These are phyloP conservation scores for Hysterium pulicare DNA, from an alignment of 2,329 filamentous ascomycete species.

Conservation along the genomic window DNA sequence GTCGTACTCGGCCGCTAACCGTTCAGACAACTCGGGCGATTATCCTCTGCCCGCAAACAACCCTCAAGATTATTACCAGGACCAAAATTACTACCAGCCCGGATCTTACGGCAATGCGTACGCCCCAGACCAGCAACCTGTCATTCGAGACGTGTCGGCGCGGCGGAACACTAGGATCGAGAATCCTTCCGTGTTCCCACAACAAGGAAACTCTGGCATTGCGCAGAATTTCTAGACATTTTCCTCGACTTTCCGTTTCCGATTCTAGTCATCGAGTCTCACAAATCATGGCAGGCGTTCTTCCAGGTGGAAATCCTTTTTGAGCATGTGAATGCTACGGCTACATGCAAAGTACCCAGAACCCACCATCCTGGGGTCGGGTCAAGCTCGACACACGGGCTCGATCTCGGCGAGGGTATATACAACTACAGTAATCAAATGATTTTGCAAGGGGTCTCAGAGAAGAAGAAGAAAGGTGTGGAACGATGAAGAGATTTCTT, in stretches of 20 bases:
- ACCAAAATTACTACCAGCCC: conserved; percentile 54
- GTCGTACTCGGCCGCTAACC: conserved; percentile 79
- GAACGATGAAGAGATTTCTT: too few species aligned
- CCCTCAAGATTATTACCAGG: conserved; percentile 51
- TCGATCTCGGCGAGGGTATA: too few species aligned
- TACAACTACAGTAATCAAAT: too few species aligned
- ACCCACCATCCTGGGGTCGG: too few species aligned
- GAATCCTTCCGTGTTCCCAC: conserved; percentile 81
- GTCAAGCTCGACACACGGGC: too few species aligned
- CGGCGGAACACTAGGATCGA: conserved; percentile 93
- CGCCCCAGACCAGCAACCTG: conserved; percentile 61
- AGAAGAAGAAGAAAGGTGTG: too few species aligned
- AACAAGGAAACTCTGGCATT: conserved; percentile 87
- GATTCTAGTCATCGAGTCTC: too few species aligned
- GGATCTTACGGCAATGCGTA: conserved; percentile 57
- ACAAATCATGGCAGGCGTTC: not conserved
- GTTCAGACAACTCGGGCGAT: conserved; percentile 63
- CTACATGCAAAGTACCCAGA: too few species aligned
- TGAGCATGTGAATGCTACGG: not conserved
- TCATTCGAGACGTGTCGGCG: conserved; percentile 91
- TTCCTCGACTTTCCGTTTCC: not conserved
- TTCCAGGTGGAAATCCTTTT: not conserved
- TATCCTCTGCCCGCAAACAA: conserved; percentile 48
- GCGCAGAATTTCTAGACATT: conserved; percentile 82
- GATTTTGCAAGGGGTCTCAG: too few species aligned